Evolutionary conservation across 2,329 filamentous ascomycete species (phyloP).

Genomic region (Leptographium lundbergii): DNA sequence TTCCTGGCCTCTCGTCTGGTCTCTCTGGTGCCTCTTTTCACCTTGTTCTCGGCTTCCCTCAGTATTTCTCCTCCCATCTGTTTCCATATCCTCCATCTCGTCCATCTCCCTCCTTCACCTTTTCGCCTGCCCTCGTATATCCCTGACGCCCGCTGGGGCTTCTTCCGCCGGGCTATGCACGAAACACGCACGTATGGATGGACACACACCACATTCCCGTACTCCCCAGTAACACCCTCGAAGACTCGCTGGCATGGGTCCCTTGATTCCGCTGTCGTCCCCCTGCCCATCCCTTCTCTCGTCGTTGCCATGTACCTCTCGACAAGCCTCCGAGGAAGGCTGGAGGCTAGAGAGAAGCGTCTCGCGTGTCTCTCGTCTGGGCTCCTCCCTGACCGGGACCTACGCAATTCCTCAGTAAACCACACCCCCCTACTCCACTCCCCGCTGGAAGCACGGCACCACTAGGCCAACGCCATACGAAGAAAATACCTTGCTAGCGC

Average conservation of each 20-base stretch:
- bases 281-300: not conserved
- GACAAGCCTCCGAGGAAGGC: not conserved
- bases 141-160: not conserved
- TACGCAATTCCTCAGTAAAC: constrained; percentile 1
- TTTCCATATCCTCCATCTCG: not conserved
- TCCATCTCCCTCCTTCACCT: not conserved
- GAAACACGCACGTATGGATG: not conserved
- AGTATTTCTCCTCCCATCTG: not conserved
- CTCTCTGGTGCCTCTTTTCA: too few relatives aligned
- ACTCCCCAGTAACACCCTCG: not conserved
- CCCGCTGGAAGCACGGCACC: not conserved
- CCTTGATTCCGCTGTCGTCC: not conserved
- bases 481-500: not conserved
- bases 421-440: not conserved
- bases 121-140: too few relatives aligned
- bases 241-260: not conserved
- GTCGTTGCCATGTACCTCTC: too few relatives aligned
- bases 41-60: not conserved
- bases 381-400: not conserved
- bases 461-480: not conserved
- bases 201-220: not conserved
- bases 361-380: not conserved
- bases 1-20: too few relatives aligned
- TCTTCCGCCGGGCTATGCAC: not conserved
- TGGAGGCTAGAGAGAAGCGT: not conserved